Evolutionary conservation across 306 rosid genomes (phyloP).

Genomic region (Rubus idaeus): DNA sequence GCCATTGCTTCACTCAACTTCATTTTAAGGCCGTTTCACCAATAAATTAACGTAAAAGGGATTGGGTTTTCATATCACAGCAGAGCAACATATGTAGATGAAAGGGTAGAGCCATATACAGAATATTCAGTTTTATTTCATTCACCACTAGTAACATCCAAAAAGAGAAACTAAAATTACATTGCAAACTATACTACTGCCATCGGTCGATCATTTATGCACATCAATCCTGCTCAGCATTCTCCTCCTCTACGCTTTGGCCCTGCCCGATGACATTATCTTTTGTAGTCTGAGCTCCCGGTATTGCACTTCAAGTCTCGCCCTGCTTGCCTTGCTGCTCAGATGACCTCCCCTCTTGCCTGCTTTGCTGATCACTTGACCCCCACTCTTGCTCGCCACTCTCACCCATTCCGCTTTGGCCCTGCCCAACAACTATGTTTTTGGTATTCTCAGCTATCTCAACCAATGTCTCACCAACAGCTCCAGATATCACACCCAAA

Average conservation of each 20-base stretch:
- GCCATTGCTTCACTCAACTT: too few relatives aligned
- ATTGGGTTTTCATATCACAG: too few relatives aligned
- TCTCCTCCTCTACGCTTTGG: background rate
- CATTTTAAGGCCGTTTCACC: too few relatives aligned
- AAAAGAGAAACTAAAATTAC: background rate
- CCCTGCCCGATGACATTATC: conserved; percentile 47
- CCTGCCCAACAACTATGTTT: background rate
- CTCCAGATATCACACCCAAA: background rate
- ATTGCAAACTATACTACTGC: background rate
- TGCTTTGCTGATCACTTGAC: background rate
- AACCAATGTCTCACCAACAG: background rate
- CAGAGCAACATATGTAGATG: background rate
- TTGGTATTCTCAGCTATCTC: background rate
- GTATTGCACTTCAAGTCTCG: background rate
- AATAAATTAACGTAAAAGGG: too few relatives aligned
- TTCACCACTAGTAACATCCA: background rate
- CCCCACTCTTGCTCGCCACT: background rate
- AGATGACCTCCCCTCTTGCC: background rate
- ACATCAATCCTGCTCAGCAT: background rate
- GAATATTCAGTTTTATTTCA: background rate
- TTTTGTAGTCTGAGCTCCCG: conserved; percentile 51
- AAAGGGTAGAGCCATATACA: background rate
- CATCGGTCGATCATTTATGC: too few relatives aligned
- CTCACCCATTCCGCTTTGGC: background rate
- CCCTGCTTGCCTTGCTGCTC: background rate